Conservation (phyloP, 1,284 basidiomycete genomes). For the Lentinula novae-zelandiae region DNA sequence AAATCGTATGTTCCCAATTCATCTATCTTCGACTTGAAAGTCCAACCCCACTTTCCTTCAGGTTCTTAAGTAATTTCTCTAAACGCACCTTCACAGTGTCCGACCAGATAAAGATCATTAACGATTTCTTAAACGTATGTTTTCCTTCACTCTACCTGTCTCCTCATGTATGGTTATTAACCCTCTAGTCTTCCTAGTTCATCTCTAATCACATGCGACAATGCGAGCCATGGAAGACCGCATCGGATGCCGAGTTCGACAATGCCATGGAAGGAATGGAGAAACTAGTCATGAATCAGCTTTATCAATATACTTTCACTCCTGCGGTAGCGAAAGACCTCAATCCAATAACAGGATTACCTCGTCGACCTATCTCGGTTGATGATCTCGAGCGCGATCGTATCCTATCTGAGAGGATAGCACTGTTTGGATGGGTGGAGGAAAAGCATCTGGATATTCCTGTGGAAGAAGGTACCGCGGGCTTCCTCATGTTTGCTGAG, state of each 20-base stretch:
- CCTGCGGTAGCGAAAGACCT: slow-evolving; percentile 65
- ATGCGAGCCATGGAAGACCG: slow-evolving; percentile 78
- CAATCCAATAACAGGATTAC: slow-evolving; percentile 23
- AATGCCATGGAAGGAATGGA: slow-evolving; percentile 99
- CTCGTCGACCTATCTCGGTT: slow-evolving; percentile 79
- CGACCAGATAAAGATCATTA: slow-evolving; percentile 92
- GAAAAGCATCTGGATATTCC: slow-evolving; percentile 89
- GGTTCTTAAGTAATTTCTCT: slow-evolving; percentile 88
- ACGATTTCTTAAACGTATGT: slow-evolving; percentile 83
- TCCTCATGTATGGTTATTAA: background rate
- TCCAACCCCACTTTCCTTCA: slow-evolving; percentile 26
- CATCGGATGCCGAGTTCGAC: slow-evolving; percentile 83
- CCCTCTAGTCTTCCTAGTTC: slow-evolving; percentile 51
- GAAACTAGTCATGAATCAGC: slow-evolving; percentile 97
- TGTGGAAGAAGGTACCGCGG: slow-evolving; percentile 61
- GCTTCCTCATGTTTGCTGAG: slow-evolving; percentile 92
- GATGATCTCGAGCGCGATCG: slow-evolving; percentile 96
- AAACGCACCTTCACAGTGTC: slow-evolving; percentile 85
- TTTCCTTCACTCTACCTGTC: slow-evolving; percentile 7
- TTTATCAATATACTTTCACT: slow-evolving; percentile 93
- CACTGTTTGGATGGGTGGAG: slow-evolving; percentile 87
- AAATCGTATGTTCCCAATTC: slow-evolving; percentile 64
- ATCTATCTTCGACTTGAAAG: background rate
- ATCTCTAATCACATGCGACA: slow-evolving; percentile 85
- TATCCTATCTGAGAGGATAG: slow-evolving; percentile 87